Percentiles rank a stretch among this genome's conserved stretches.
phyloP scores from a whole-genome alignment of 345 rosid species.

The Linum trigynum region DNA sequence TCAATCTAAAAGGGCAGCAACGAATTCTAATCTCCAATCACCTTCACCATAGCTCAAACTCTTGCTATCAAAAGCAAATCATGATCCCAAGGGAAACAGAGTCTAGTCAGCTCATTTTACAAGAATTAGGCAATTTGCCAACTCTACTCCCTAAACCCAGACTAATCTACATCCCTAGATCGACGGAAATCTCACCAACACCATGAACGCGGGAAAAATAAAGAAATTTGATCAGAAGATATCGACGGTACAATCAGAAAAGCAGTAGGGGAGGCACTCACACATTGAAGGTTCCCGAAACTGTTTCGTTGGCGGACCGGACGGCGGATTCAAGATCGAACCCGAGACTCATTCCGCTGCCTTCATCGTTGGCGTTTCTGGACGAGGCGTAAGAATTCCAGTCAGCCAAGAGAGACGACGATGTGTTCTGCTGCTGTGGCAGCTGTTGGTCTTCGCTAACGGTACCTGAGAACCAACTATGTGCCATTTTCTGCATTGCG shows the following conservation, averaged over 20 bases:
- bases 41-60: no score
- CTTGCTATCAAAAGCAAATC: no score
- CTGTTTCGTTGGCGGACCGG: slow-evolving; percentile 22
- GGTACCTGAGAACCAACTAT: slow-evolving; percentile 17
- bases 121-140: no score
- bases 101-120: no score
- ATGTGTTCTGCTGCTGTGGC: slow-evolving; percentile 5
- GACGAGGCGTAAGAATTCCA: slow-evolving; percentile 27
- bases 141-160: no score
- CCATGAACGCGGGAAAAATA: no score
- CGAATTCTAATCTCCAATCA: no score
- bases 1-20: no score
- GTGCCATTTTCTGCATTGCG: slow-evolving; percentile 14
- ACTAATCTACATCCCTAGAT: no score
- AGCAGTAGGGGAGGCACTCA: not conserved
- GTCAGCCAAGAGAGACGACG: slow-evolving; percentile 21
- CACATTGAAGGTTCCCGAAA: slow-evolving; percentile 27
- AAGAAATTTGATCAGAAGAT: no score
- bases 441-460: slow-evolving; percentile 9
- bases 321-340: slow-evolving; percentile 27
- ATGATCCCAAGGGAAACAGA: no score
- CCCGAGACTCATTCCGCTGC: slow-evolving; percentile 4
- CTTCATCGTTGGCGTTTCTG: not conserved
- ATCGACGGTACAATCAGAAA: not conserved
- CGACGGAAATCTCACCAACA: no score